Evolutionary conservation across 2,329 filamentous ascomycete species (phyloP).

Genomic region (Hypoxylon rubiginosum): DNA sequence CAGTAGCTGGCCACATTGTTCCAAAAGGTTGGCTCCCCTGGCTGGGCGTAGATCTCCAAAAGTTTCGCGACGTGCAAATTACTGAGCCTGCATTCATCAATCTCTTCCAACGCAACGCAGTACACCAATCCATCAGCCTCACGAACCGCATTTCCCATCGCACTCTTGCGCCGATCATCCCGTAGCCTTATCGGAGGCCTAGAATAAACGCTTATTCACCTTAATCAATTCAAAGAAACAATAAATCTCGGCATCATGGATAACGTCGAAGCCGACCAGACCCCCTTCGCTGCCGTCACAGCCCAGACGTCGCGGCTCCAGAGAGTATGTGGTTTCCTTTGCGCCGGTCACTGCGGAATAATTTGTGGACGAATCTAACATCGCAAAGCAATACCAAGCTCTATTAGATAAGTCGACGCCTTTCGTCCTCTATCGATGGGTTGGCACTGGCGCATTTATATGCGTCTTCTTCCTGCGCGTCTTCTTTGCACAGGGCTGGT

Average conservation of each 20-base stretch:
- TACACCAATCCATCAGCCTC: neutral
- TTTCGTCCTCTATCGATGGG: conserved; percentile 90
- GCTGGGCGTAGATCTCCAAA: conserved; percentile 36
- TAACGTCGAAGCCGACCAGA: conserved; percentile 86
- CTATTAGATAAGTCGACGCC: conserved; percentile 95
- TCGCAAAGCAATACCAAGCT: conserved; percentile 85
- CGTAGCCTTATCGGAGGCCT: neutral
- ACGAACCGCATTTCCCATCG: conserved; percentile 9
- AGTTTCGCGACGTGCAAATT: conserved; percentile 41
- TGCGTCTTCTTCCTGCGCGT: conserved; percentile 90
- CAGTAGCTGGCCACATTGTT: conserved; percentile 33
- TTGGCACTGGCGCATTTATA: conserved; percentile 81
- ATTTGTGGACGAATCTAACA: conserved; percentile 19
- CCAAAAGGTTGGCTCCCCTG: conserved; percentile 31
- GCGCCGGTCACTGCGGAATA: neutral
- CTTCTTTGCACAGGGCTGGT: conserved; percentile 95
- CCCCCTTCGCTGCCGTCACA: conserved; percentile 90
- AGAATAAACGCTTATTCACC: neutral
- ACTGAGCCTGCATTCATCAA: conserved; percentile 17
- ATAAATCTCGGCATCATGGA: conserved; percentile 72
- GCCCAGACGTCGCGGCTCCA: conserved; percentile 83
- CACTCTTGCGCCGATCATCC: neutral
- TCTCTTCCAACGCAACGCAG: neutral
- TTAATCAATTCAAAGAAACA: neutral
- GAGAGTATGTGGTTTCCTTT: conserved; percentile 67